phyloP scores from a whole-genome alignment of 306 rosid species.

The Fragaria ananassa region DNA sequence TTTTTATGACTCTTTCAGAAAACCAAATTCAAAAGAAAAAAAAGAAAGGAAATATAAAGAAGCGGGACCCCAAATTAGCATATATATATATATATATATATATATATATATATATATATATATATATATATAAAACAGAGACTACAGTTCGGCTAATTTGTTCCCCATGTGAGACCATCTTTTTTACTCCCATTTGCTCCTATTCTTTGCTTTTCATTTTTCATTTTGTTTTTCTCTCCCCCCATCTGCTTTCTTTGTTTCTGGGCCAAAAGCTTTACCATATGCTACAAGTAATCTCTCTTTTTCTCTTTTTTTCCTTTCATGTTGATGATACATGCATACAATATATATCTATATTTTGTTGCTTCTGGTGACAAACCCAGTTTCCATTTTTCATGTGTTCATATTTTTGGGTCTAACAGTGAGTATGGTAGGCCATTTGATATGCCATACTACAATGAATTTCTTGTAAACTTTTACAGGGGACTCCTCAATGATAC shows the following conservation, averaged over 20 bases:
- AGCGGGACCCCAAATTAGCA: slow-evolving; percentile 33
- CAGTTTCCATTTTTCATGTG: background rate
- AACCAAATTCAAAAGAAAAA: slow-evolving; percentile 5
- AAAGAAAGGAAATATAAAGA: slow-evolving; percentile 29
- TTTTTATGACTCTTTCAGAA: slow-evolving; percentile 32
- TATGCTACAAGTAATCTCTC: slow-evolving; percentile 8
- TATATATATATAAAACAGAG: slow-evolving; percentile 10
- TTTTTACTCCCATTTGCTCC: background rate
- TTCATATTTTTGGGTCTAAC: background rate
- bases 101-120: slow-evolving; percentile 26
- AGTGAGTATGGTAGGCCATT: slow-evolving; percentile 23
- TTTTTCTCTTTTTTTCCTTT: slow-evolving; percentile 2
- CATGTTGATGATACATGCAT: background rate
- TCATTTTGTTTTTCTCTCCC: background rate
- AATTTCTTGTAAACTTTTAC: slow-evolving; percentile 26
- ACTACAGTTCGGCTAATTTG: slow-evolving; percentile 55
- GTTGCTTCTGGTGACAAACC: background rate
- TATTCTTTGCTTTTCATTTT: background rate
- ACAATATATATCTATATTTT: background rate
- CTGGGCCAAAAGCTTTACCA: background rate
- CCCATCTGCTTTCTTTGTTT: background rate
- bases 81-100: slow-evolving; percentile 16
- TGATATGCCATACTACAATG: slow-evolving; percentile 20
- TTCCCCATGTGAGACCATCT: slow-evolving; percentile 49
- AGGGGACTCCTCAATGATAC: slow-evolving; percentile 11